Conservation (phyloP, 2,329 filamentous ascomycete genomes). For the Taxawa tesnikishii region DNA sequence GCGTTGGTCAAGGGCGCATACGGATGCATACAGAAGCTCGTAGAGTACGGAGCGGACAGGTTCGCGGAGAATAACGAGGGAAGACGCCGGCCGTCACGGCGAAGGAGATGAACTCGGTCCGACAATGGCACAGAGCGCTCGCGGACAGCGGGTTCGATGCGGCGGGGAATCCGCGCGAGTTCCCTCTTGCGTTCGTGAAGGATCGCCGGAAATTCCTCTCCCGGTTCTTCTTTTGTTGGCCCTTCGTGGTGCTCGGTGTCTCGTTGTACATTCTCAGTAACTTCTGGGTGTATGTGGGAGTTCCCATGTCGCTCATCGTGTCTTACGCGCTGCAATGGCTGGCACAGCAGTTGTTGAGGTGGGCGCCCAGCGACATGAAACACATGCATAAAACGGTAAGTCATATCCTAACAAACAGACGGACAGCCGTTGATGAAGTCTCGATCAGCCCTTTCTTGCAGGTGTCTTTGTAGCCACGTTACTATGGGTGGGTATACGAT, state of each 20-base stretch:
- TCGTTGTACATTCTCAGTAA: conserved; percentile 61
- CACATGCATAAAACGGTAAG: conserved; percentile 77
- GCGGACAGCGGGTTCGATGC: conserved; percentile 73
- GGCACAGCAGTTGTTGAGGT: conserved; percentile 65
- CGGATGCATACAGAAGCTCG: conserved; percentile 79
- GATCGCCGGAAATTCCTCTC: conserved; percentile 68
- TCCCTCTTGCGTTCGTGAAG: conserved; percentile 64
- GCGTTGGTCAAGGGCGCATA: conserved; percentile 86
- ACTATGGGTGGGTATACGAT: conserved; percentile 68
- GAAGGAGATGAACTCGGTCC: conserved; percentile 74
- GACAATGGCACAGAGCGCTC: conserved; percentile 72
- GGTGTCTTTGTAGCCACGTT: conserved; percentile 85
- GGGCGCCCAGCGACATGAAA: conserved; percentile 79
- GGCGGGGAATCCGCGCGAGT: conserved; percentile 60
- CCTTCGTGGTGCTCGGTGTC: conserved; percentile 62
- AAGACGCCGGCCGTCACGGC: conserved; percentile 84
- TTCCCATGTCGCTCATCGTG: conserved; percentile 57
- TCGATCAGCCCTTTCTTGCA: conserved; percentile 78
- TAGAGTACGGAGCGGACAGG: conserved; percentile 90
- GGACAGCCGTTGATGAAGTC: too few species aligned
- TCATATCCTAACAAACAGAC: too few species aligned
- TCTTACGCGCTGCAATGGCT: conserved; percentile 64
- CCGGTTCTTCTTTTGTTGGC: conserved; percentile 83
- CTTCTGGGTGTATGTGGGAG: conserved; percentile 59
- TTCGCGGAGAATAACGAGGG: conserved; percentile 82